Evolutionary conservation across 345 rosid genomes (phyloP).

Genomic region (Sisymbrium altissimum): DNA sequence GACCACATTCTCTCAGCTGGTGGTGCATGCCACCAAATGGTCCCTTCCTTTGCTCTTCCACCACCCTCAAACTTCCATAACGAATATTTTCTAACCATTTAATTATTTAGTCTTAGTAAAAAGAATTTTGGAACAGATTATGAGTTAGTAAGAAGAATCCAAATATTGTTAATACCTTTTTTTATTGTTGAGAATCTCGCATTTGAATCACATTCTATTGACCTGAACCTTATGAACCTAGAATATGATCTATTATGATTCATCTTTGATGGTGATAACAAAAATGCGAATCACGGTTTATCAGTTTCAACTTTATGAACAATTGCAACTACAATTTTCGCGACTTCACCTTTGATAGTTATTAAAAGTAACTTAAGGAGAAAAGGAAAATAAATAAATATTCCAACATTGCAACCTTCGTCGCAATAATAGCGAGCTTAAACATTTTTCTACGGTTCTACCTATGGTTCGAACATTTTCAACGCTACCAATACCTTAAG

Average conservation of each 20-base stretch:
- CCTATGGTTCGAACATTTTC: not conserved
- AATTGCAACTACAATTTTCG: not conserved
- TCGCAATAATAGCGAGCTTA: not conserved
- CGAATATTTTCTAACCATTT: not conserved
- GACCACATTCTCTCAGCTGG: conserved; percentile 29
- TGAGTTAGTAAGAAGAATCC: not conserved
- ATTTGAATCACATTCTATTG: not conserved
- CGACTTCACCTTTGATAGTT: not conserved
- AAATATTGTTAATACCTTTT: not conserved
- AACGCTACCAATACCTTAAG: not conserved
- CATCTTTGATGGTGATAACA: not conserved
- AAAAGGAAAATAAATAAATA: not conserved
- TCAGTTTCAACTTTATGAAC: not conserved
- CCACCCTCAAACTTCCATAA: conserved; percentile 1
- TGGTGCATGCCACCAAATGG: conserved; percentile 28
- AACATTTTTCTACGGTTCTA: not conserved
- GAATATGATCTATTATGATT: not conserved
- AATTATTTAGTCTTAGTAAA: not conserved
- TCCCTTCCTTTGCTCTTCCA: conserved; percentile 19
- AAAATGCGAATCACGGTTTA: not conserved
- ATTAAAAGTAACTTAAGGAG: not conserved
- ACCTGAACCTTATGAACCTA: not conserved
- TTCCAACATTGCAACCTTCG: not conserved
- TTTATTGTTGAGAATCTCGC: not conserved
- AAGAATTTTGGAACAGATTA: not conserved